Base-by-base conservation (phyloP, 306 rosid species). In the Dicorynia guianensis region DNA sequence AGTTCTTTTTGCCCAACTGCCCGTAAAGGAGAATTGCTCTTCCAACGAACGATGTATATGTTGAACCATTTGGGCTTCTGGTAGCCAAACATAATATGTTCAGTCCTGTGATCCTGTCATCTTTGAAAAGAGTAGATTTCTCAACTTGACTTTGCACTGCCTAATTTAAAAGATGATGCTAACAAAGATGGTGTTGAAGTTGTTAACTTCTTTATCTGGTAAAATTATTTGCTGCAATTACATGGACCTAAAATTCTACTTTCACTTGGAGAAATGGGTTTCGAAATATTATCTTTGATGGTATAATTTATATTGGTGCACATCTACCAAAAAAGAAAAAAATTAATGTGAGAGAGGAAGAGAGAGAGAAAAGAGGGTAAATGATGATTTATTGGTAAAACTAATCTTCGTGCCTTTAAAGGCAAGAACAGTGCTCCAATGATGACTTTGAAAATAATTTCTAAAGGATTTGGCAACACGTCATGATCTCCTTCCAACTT, bases 401-500 rank as follows among this genome's bases (percentile, higher is more conserved):
- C 15, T 36, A 17, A 49, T 53, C 30, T 47, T 3, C 67, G 67
- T 67, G 69, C 69, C 75, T 67, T 67, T 42, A 59, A 47, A 76
- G 75, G 42, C 46, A 67, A 67, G 75, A 18, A 30, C 19, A 58
- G 9, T 49, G 62, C 62, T 35, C 52, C 56, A 50, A 36, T 74
- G 60, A 83, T 73, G 65, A 30, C 68, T 19, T 50, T 35, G 71
- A 11, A 60, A 60, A 44, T 69, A 49, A 49, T 38, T 70, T 56
- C 3, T 62, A 25, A 66, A 33, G 75, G 43, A 70, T 85, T 78
- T 76, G 87, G 86, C 83, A 61, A 72, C 69, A 61, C 64, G 86
- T 83, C 87, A 56, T 78, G 56, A 72, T 88, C 92, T 63, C 46
- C 72, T 76, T 81, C 72, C 74, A 75, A 79, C 86, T 80, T 80